A percentile compares a stretch with the other conserved stretches of the same genome.
phyloP scores from a whole-genome alignment of 176 grass and related monocot species.

The barley (Hordeum vulgare) region MorexV3_pseudomolecules_assembly NC_058520.1:594901614-594902113 shows the following conservation, averaged over 20 bases:
- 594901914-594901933: conserved; percentile 12
- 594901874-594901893: conserved; percentile 19
- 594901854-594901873: conserved; percentile 10
- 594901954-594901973: not conserved
- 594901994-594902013: not conserved
- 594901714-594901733: not conserved
- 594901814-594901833: conserved; percentile 36
- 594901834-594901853: not conserved
- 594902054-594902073: conserved; percentile 50
- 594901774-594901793: conserved; percentile 4
- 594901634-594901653: not conserved
- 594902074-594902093: conserved; percentile 47
- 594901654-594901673: conserved; percentile 9
- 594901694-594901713: not conserved
- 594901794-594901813: not conserved
- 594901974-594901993: not conserved
- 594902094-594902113: conserved; percentile 32
- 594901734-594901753: not conserved
- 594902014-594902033: not conserved
- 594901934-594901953: not conserved
- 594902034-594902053: not conserved
- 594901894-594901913: conserved; percentile 16
- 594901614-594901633: not conserved
- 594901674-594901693: conserved; percentile 43
- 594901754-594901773: conserved; percentile 9